Base-by-base conservation (phyloP, 2,329 filamentous ascomycete species). In the Colletotrichum camelliae region DNA sequence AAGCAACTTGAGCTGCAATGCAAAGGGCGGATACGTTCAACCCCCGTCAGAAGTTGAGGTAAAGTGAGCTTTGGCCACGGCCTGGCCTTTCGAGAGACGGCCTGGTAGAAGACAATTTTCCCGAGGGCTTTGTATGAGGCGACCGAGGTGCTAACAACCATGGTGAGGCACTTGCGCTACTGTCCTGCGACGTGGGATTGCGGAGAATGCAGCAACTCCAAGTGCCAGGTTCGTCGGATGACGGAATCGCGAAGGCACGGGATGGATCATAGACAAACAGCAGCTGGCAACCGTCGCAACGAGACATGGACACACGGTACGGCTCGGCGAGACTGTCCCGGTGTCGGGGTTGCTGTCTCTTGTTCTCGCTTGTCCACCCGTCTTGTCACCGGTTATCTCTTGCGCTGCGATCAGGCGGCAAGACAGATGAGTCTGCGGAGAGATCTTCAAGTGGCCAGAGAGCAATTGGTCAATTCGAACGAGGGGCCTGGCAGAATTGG, bases 141-240 rank as follows among this genome's bases (percentile, higher is more conserved):
- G 58, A 65, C 43, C 21, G 10, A 43, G 15, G 35, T 70, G 61
- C 60, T 48, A 74, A 55, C 15, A 39, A 55, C 65, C 37, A 72
- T 67, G 69, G 67, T 57, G 72, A 75, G 39, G 72, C 72, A 72
- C 61, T 72, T 75, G 55, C 73, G 70, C 74, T 69, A 74, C 74
- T 24, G 58, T 76, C 33, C 60, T 70, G 74, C 43, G 58, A 70
- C 70, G 43, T 65, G 60, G 65, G 70, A 52, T 52, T 70, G 74
- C 27, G 64, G 65, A 70, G 33, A 60, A 48, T 33, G 70, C 33
- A 65, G 55, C 31, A 62, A 21, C 27, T 37, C 27, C 24, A 29
- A 74, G 61, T 67, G 58, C 60, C 52, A 71, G 61, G 52, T 55
- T 61, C 52, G 67, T 72, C 62, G 43, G 58, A 74, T 43, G 62